Percentiles rank a stretch among this genome's conserved stretches.
phyloP scores from a whole-genome alignment of 2,329 filamentous ascomycete genomes.

The Cyphellophora europaea region DNA sequence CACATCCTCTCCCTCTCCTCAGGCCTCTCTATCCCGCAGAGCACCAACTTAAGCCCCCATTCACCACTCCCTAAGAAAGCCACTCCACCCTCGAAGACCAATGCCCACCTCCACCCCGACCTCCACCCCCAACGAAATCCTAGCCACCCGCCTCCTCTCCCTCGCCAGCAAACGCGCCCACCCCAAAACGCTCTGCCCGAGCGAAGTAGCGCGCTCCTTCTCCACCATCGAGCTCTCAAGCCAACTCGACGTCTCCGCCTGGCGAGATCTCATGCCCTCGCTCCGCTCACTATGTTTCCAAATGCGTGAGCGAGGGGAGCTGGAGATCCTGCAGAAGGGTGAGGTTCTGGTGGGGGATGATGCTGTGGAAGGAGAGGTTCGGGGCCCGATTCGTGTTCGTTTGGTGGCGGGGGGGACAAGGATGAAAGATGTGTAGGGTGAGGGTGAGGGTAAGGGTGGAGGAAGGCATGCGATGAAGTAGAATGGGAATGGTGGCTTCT shows the following conservation, averaged over 20 bases:
- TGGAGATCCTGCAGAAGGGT: conserved; percentile 42
- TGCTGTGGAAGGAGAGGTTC: conserved; percentile 29
- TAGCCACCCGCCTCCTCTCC: conserved; percentile 14
- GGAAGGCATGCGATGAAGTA: too few relatives aligned
- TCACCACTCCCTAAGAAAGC: too few relatives aligned
- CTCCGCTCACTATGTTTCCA: conserved; percentile 34
- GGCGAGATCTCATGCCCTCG: conserved; percentile 39
- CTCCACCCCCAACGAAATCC: background rate
- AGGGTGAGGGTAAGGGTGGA: too few relatives aligned
- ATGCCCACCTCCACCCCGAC: background rate
- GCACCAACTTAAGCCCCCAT: too few relatives aligned
- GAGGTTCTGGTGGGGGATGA: conserved; percentile 22
- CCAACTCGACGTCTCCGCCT: conserved; percentile 23
- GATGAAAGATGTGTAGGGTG: background rate
- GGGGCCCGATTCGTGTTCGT: conserved; percentile 37
- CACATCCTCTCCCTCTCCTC: too few relatives aligned
- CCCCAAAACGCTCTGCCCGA: conserved; percentile 46
- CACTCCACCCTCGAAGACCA: too few relatives aligned
- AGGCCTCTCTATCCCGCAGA: too few relatives aligned
- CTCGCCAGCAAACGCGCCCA: conserved; percentile 24
- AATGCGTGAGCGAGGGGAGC: conserved; percentile 29
- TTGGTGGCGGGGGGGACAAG: background rate
- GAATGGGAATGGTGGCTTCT: too few relatives aligned
- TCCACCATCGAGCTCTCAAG: conserved; percentile 28
- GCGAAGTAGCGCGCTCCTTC: conserved; percentile 40